phyloP scores from a whole-genome alignment of 148 eudicot genomes.

The Persicaria tinctoria region DNA sequence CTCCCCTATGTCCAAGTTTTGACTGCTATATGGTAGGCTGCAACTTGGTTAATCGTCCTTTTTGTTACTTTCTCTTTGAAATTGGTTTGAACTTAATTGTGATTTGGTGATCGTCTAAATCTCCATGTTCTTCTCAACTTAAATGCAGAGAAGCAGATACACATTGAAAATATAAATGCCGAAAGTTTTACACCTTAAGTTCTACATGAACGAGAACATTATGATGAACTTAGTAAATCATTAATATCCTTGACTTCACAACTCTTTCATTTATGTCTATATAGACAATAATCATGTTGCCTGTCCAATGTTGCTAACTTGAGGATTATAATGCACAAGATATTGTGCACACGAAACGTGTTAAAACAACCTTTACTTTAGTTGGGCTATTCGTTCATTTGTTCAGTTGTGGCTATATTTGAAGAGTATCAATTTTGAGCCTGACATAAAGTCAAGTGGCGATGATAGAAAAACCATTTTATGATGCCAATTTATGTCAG shows the following conservation, averaged over 20 bases:
- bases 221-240: neutral
- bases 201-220: neutral
- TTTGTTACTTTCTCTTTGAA: neutral
- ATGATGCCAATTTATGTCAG: neutral
- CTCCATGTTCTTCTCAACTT: neutral
- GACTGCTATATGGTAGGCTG: neutral
- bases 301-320: neutral
- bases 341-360: neutral
- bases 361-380: neutral
- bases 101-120: too few species aligned
- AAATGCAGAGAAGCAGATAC: neutral
- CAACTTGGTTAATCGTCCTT: neutral
- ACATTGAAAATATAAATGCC: neutral
- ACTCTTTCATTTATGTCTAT: neutral
- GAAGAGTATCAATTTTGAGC: neutral
- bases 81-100: neutral
- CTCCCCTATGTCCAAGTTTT: neutral
- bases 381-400: neutral
- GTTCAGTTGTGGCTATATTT: neutral
- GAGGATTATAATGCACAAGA: neutral
- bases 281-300: neutral
- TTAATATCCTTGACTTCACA: neutral
- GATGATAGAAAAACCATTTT: neutral
- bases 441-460: neutral
- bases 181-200: neutral